phyloP scores from a whole-genome alignment of 371 early-diverging fungal genomes.

The Actinomucor elegans region DNA sequence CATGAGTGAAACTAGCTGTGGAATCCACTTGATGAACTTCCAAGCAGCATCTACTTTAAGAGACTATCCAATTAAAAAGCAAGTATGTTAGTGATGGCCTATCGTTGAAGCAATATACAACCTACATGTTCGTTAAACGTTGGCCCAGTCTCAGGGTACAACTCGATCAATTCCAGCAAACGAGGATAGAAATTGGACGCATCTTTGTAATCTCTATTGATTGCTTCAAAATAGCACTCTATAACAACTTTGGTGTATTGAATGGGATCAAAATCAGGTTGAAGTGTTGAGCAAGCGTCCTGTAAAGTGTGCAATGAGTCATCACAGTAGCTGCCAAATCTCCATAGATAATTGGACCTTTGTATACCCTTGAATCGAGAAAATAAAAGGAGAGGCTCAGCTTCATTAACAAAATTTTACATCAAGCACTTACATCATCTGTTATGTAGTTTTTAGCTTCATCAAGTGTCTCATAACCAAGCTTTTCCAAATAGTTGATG shows the following conservation, averaged over 20 bases:
- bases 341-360: conserved; percentile 31
- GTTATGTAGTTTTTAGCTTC: conserved; percentile 7
- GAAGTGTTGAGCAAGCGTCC: conserved; percentile 5
- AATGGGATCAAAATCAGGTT: conserved; percentile 16
- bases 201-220: conserved; percentile 30
- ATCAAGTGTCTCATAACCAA: conserved; percentile 9
- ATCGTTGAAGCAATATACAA: neutral
- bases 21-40: conserved; percentile 78
- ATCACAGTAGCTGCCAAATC: conserved; percentile 41
- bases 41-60: conserved; percentile 43
- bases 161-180: conserved; percentile 66
- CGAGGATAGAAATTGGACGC: conserved; percentile 70
- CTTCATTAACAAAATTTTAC: too few species aligned
- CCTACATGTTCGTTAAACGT: conserved; percentile 32
- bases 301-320: conserved; percentile 20
- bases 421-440: neutral
- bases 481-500: conserved; percentile 17
- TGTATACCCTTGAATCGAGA: conserved; percentile 6
- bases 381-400: neutral
- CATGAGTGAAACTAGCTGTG: conserved; percentile 73
- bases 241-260: conserved; percentile 49
- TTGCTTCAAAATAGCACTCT: conserved; percentile 50
- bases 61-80: conserved; percentile 9
- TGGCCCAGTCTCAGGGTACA: conserved; percentile 42
- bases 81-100: neutral